phyloP scores from a whole-genome alignment of 2,329 filamentous ascomycete genomes.

The Colletotrichum falcatum region DNA sequence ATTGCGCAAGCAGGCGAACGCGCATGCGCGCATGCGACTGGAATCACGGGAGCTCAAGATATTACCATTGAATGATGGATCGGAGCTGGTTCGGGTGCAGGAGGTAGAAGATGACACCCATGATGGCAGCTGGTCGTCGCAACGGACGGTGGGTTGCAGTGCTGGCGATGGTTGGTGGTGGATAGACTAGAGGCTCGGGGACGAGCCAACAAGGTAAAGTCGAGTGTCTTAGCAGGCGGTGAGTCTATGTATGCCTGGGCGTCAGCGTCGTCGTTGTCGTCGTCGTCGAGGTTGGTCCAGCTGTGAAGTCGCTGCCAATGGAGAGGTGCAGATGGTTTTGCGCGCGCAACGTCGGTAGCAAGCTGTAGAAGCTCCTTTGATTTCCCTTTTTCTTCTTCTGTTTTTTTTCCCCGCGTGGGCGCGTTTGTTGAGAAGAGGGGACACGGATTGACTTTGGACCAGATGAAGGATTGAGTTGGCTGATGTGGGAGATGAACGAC shows the following conservation, averaged over 20 bases:
- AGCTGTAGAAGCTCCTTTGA: constrained; percentile 14
- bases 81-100: constrained; percentile 83
- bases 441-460: not conserved
- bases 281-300: not conserved
- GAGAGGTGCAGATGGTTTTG: not conserved
- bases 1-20: not conserved
- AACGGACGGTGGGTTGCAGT: constrained; percentile 5
- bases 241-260: not conserved
- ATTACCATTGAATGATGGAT: constrained; percentile 89
- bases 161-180: not conserved
- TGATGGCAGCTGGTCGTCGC: constrained; percentile 52
- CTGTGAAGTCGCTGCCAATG: constrained; percentile 10
- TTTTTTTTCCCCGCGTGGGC: not conserved
- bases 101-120: constrained; percentile 77
- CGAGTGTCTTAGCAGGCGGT: constrained; percentile 9
- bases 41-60: constrained; percentile 14
- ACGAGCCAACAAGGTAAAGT: not conserved
- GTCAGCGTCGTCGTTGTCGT: constrained; percentile 2
- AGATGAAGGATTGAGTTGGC: not conserved
- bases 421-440: not conserved
- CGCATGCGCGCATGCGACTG: not conserved
- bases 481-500: constrained; percentile 1
- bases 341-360: constrained; percentile 7
- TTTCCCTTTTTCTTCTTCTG: not conserved
- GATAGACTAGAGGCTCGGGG: not conserved